Evolutionary conservation across 139 green algal species (phyloP).

Genomic region (Closterium sp.): DNA sequence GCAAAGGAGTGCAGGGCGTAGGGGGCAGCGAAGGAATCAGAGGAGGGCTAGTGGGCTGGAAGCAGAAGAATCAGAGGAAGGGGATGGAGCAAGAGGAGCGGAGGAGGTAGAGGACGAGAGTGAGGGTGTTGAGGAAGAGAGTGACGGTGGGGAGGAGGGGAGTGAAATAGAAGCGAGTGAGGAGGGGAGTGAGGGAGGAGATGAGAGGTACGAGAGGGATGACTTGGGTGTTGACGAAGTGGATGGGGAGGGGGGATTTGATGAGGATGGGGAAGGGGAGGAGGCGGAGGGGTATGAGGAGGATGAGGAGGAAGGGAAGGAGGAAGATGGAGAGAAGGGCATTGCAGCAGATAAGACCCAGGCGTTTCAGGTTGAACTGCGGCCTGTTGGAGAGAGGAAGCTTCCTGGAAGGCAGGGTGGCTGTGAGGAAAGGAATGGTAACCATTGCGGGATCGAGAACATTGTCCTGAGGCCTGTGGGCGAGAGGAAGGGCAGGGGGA

Average conservation of each 20-base stretch:
- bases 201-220: not conserved
- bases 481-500: not conserved
- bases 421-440: not conserved
- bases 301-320: not conserved
- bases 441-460: not conserved
- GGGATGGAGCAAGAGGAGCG: not conserved
- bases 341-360: not conserved
- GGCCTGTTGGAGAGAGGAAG: not conserved
- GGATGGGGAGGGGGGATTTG: not conserved
- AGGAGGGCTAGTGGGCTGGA: not conserved
- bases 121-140: not conserved
- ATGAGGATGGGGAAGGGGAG: not conserved
- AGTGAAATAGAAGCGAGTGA: not conserved
- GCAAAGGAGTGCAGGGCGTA: not conserved
- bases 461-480: not conserved
- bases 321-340: not conserved
- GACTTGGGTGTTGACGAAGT: not conserved
- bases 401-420: not conserved
- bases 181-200: not conserved
- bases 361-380: not conserved
- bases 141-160: not conserved
- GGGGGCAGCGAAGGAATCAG: not conserved
- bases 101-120: not conserved
- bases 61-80: not conserved
- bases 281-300: not conserved